Conservation (phyloP, 2,329 filamentous ascomycete genomes). For the Beauveria sp. region DNA sequence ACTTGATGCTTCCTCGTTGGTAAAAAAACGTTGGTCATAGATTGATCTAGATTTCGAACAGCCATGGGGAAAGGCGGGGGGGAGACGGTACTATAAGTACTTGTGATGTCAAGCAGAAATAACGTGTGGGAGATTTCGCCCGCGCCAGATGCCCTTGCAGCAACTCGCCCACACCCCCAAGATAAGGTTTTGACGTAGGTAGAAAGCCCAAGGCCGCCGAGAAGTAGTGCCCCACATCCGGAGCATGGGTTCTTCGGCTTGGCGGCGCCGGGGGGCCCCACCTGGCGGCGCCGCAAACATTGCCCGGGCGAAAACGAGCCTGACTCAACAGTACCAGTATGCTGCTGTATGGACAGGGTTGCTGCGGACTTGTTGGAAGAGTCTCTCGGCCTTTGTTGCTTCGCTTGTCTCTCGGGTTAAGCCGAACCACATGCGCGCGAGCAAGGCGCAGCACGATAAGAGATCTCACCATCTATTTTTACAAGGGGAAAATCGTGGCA, state of each 20-base stretch:
- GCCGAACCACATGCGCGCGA: too few relatives aligned
- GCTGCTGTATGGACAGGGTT: too few relatives aligned
- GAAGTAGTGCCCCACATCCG: neutral
- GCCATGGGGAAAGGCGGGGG: neutral
- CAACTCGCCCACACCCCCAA: neutral
- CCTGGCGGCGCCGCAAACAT: constrained; percentile 2
- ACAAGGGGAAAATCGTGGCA: too few relatives aligned
- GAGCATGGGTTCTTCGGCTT: neutral
- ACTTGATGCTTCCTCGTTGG: neutral
- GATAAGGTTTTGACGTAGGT: constrained; percentile 3
- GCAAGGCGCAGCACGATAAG: too few relatives aligned
- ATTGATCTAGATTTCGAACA: neutral
- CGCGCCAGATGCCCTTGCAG: neutral
- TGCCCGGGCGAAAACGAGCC: neutral
- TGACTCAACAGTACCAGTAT: too few relatives aligned
- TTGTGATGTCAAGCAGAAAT: neutral
- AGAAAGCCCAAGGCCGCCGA: neutral
- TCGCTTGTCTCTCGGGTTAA: too few relatives aligned
- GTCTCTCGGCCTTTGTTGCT: too few relatives aligned
- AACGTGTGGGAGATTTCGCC: neutral
- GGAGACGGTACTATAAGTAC: constrained; percentile 1
- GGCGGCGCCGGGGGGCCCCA: constrained; percentile 3
- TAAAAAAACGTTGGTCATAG: neutral
- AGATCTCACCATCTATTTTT: too few relatives aligned
- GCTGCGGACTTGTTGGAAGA: too few relatives aligned